A percentile compares a stretch with the other conserved stretches of the same genome.
phyloP scores from a whole-genome alignment of 257 asterid species.

The Solanum etuberosum region DNA sequence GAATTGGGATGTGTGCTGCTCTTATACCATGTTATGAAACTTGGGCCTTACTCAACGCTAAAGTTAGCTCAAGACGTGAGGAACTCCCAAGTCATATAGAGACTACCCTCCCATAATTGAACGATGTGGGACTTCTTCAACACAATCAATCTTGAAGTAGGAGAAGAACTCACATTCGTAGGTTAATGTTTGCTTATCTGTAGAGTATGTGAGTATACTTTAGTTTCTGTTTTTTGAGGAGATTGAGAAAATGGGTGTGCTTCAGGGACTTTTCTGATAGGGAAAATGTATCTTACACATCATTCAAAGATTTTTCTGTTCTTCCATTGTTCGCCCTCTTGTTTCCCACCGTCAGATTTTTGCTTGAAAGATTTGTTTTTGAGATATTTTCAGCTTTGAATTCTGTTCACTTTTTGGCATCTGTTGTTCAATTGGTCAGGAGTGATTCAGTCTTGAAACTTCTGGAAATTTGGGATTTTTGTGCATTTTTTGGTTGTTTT shows the following conservation, averaged over 20 bases:
- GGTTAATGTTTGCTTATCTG: not conserved
- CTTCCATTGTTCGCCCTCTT: conserved; percentile 57
- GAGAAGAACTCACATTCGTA: not conserved
- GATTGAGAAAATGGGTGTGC: conserved; percentile 32
- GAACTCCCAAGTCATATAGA: not conserved
- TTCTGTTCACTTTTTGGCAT: not conserved
- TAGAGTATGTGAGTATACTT: not conserved
- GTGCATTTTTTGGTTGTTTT: not conserved
- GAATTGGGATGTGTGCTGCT: not conserved
- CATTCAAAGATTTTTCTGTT: conserved; percentile 45
- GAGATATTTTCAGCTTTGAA: conserved; percentile 33
- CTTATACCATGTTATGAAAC: not conserved
- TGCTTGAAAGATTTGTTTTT: conserved; percentile 82
- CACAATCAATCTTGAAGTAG: not conserved
- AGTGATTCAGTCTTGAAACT: not conserved
- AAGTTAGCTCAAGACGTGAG: not conserved
- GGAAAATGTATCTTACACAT: conserved; percentile 58
- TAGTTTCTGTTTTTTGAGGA: not conserved
- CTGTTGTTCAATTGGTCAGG: not conserved
- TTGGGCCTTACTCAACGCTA: not conserved
- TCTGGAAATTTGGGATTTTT: not conserved
- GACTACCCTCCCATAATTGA: not conserved
- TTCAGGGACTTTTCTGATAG: conserved; percentile 25
- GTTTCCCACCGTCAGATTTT: conserved; percentile 66
- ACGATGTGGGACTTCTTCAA: not conserved